Base-by-base conservation (phyloP, 257 asterid genomes). In the Nicotiana sylvestris region DNA sequence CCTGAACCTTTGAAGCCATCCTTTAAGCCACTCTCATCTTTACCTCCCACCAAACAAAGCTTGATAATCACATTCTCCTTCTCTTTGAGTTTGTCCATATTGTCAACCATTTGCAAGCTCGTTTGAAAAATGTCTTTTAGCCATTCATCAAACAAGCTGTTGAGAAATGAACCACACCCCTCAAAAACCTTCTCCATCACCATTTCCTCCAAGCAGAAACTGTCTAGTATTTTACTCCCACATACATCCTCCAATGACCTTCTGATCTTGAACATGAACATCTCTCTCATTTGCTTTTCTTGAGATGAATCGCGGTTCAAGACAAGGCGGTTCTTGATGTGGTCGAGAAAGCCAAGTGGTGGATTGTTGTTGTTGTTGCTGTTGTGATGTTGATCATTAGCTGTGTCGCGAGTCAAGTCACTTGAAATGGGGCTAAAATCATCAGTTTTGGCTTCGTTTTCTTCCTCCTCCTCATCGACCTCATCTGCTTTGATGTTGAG, bases 1-100 rank as follows among this genome's bases (percentile, higher is more conserved):
- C 94, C 83, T 65, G 97, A 90, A 1, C 96, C 95, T 86, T 84
- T 86, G 88, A 88, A 94, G 35, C 95, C 96, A 81, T 85, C 90
- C 81, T 81, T 66, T 76, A 65, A 84, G 85, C 89, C 85, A 65
- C 21, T 77, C 77, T 30, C 72, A 21, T 80, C 87, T 62, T 88
- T 87, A 43, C 85, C 89, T 69, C 84, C 92, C 78, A 33, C 81
- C 85, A 91, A 86, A 84, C 96, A 87, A 27, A 91, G 88, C 89
- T 92, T 94, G 86, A 92, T 30, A 60, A 74, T 85, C 83, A 86
- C 86, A 72, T 53, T 80, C 17, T 74, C 79, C 6, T 74, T 74
- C 12, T 74, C 62, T 25, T 49, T 53, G 58, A 13, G 5, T 15
- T 11, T 53, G 58, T 4, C 58, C 58, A 53, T 57, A 1, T 46